These are phyloP conservation scores for Penicillium verrucosum DNA, from an alignment of 2,329 filamentous ascomycete genomes.

Conservation along the genomic window DNA sequence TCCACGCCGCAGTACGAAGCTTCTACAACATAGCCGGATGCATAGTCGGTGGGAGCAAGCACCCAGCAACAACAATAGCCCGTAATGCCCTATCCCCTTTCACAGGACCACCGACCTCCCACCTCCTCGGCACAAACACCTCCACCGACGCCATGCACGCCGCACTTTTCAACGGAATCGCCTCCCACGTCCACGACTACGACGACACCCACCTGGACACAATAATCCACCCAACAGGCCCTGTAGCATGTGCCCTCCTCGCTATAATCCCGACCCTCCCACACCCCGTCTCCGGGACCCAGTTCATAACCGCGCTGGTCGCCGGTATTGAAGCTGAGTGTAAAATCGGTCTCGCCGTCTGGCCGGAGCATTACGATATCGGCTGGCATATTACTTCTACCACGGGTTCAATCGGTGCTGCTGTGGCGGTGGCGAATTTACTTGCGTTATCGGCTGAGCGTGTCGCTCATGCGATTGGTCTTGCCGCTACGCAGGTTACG, in stretches of 20 bases:
- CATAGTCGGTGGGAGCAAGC: constrained; percentile 50
- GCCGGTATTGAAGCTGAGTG: constrained; percentile 54
- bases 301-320: constrained; percentile 52
- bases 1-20: constrained; percentile 45
- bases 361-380: constrained; percentile 54
- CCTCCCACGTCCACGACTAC: constrained; percentile 56
- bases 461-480: constrained; percentile 51
- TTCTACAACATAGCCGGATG: constrained; percentile 57
- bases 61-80: constrained; percentile 45
- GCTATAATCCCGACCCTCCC: constrained; percentile 39
- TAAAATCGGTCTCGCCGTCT: constrained; percentile 53
- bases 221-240: constrained; percentile 55
- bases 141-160: constrained; percentile 49
- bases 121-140: constrained; percentile 32
- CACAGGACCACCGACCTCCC: constrained; percentile 38
- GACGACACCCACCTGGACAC: constrained; percentile 57
- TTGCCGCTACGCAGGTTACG: constrained; percentile 53
- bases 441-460: too few species aligned
- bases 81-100: constrained; percentile 37
- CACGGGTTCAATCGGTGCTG: constrained; percentile 53
- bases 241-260: constrained; percentile 51
- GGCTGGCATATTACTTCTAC: constrained; percentile 42
- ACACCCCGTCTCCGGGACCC: constrained; percentile 40
- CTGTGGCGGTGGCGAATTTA: constrained; percentile 39
- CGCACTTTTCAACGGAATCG: constrained; percentile 54